Base-by-base conservation (phyloP, 2,329 filamentous ascomycete species). In the Akanthomyces uredinophilus region DNA sequence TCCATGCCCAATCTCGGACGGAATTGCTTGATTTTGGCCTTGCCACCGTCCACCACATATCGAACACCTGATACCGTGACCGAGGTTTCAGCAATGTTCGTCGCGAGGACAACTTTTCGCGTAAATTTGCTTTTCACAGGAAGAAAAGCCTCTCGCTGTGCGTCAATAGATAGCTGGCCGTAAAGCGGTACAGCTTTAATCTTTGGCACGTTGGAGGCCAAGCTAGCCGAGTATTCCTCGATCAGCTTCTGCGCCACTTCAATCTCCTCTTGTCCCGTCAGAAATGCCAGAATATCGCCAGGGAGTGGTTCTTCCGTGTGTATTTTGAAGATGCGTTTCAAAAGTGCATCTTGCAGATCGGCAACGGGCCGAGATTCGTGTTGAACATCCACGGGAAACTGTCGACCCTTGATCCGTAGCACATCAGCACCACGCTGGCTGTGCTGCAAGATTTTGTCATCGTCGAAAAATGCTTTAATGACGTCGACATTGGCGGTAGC, bases 71-170 rank as follows among this genome's bases (percentile, higher is more conserved):
- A 90, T 0, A 99, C 93, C 0, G 95, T 99, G 63, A 99, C 90
- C 1, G 95, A 98, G 0, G 95, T 98, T 74, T 99, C 95, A n/a
- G 95, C 95, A 69, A 99, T 98, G 70, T 99, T 99, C 16, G 95
- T 99, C 0, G 93, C 89, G 0, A 99, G 79, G 0, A 99, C 92
- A 14, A 98, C 83, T 71, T 98, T 98, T 49, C 95, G 84, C 0
- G 91, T 96, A 61, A 82, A 83, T n/a, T 81, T 81, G 2, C 86
- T 84, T 61, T 85, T 85, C 24, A 90, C 83, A 1, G 90, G 89
- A 60, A 88, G 81, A 72, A 99, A 98, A 11, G 96, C 92, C 24
- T 87, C 84, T 66, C 96, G 90, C 69, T 99, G 95, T 0, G 90
- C 89, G 59, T 88, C 85, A 67, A 95, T 92, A 1, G 94, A 90